phyloP scores from a whole-genome alignment of 768 basidiomycete species.

The Glaciozyma antarctica region DNA sequence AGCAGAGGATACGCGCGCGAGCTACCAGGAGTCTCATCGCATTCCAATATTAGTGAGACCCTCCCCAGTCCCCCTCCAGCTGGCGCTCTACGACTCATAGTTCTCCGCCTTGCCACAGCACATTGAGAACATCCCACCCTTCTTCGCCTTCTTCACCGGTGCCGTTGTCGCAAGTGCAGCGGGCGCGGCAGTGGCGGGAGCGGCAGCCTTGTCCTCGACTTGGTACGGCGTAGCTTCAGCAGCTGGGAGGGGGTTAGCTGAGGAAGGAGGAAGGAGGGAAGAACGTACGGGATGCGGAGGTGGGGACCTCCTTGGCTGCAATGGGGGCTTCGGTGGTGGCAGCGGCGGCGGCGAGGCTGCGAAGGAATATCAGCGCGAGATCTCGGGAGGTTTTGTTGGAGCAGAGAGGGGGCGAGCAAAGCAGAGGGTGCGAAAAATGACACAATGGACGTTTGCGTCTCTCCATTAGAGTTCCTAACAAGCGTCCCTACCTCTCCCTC shows the following conservation, averaged over 20 bases:
- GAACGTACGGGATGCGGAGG: not conserved
- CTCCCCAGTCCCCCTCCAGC: no score
- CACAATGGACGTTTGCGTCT: not conserved
- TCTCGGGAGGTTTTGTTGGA: not conserved
- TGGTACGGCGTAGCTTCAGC: conserved; percentile 11
- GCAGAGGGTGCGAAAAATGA: not conserved
- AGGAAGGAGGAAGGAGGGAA: not conserved
- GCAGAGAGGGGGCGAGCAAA: not conserved
- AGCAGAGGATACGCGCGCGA: no score
- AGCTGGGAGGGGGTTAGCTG: not conserved
- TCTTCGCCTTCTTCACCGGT: conserved; percentile 21
- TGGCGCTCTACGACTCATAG: conserved; percentile 14
- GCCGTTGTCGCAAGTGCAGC: not conserved
- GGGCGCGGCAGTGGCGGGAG: conserved; percentile 3
- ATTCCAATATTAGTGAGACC: no score
- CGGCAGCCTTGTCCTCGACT: conserved; percentile 1
- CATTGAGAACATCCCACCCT: conserved; percentile 19
- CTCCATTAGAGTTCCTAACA: no score
- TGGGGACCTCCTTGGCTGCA: conserved; percentile 1
- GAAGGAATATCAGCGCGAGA: not conserved
- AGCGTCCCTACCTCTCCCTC: not conserved
- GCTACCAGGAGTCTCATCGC: no score
- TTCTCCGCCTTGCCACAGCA: conserved; percentile 27
- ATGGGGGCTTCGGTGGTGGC: not conserved
- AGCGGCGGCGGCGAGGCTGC: not conserved